Conservation (phyloP, 2,329 filamentous ascomycete genomes). For the Ilyonectria robusta region DNA sequence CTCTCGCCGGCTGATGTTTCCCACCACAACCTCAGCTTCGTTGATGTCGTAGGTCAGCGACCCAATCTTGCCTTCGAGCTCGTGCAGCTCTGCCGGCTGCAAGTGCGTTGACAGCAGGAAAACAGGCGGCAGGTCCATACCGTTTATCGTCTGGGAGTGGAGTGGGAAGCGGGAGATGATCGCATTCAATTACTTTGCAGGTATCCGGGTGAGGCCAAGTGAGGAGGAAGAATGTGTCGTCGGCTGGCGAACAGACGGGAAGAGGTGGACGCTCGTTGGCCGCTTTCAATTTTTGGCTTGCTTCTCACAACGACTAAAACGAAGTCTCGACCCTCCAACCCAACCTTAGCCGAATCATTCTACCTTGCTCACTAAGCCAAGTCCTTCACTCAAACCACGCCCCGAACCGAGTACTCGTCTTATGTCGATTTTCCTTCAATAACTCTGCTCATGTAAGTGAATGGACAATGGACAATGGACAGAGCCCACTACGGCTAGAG, state of each 20-base stretch:
- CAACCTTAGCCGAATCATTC: background rate
- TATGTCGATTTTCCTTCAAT: no score
- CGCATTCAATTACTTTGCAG: background rate
- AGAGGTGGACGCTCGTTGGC: background rate
- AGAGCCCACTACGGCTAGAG: background rate
- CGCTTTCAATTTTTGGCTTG: background rate
- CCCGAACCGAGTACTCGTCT: no score
- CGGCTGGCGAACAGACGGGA: background rate
- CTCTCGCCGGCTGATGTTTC: slow-evolving; percentile 77
- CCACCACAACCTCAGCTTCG: slow-evolving; percentile 82
- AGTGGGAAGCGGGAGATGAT: no score
- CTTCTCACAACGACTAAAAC: background rate
- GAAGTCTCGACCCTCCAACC: background rate
- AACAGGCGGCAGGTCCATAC: slow-evolving; percentile 70
- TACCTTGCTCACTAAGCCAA: background rate
- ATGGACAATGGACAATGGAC: no score
- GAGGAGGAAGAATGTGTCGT: background rate
- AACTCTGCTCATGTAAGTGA: no score
- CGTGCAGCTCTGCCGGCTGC: slow-evolving; percentile 71
- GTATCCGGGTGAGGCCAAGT: background rate
- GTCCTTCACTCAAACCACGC: no score
- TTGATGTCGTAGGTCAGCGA: slow-evolving; percentile 78
- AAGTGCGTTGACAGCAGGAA: slow-evolving; percentile 83
- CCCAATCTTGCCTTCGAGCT: slow-evolving; percentile 75
- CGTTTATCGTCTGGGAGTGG: background rate